Percentiles rank a stretch among this genome's conserved stretches.
phyloP scores from a whole-genome alignment of 805 yeast species.

The Starmera dryadoides region DNA sequence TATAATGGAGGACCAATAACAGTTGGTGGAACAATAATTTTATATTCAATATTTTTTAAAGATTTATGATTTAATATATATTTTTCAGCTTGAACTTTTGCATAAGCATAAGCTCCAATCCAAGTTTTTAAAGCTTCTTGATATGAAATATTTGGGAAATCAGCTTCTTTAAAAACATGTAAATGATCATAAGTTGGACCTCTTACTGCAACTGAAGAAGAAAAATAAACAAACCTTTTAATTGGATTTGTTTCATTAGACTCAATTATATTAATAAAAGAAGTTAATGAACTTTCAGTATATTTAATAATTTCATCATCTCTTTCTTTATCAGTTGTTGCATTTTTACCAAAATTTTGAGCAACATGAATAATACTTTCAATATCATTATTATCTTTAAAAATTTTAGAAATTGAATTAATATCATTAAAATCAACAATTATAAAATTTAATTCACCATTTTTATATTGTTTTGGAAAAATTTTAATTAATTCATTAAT shows the following conservation, averaged over 20 bases:
- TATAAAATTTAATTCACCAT: slow-evolving; percentile 3
- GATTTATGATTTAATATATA: slow-evolving; percentile 1
- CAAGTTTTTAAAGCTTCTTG: slow-evolving; percentile 1
- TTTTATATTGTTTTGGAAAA: slow-evolving; percentile 1
- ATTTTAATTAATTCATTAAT: not conserved
- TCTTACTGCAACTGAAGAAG: slow-evolving; percentile 7
- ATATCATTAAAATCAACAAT: slow-evolving; percentile 1
- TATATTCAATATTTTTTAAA: slow-evolving; percentile 3
- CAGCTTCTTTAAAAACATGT: slow-evolving; percentile 2
- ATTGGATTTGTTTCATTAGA: slow-evolving; percentile 1
- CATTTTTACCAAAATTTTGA: slow-evolving; percentile 3
- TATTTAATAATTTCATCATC: slow-evolving; percentile 3
- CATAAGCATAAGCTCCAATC: slow-evolving; percentile 5
- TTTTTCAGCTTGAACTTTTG: slow-evolving; percentile 5
- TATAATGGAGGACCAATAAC: slow-evolving; percentile 4
- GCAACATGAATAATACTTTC: slow-evolving; percentile 5
- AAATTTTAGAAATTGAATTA: slow-evolving; percentile 1
- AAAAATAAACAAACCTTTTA: slow-evolving; percentile 7
- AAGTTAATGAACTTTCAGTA: slow-evolving; percentile 2
- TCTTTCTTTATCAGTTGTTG: slow-evolving; percentile 1
- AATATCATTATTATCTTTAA: slow-evolving; percentile 1
- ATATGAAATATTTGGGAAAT: not conserved
- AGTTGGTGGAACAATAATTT: slow-evolving; percentile 7
- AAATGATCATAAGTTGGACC: slow-evolving; percentile 2
- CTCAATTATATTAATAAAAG: slow-evolving; percentile 2